A percentile compares a stretch with the other conserved stretches of the same genome.
These are phyloP conservation scores for Populus hybrid DNA, from an alignment of 441 rosid genomes.

Conservation along the genomic window DNA sequence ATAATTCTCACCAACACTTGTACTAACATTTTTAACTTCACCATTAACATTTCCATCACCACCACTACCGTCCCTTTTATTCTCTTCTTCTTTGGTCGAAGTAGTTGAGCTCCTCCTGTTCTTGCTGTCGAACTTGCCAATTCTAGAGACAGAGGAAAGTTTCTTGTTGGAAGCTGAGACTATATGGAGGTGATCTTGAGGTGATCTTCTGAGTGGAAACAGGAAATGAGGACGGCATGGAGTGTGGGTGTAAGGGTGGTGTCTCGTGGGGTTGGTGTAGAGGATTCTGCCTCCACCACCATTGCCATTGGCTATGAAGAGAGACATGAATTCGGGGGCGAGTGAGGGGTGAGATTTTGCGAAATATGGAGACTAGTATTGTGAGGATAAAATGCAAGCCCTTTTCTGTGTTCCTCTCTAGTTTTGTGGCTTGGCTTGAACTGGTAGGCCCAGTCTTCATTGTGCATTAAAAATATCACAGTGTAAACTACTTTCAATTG, in stretches of 20 bases:
- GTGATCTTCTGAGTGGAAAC: conserved; percentile 18
- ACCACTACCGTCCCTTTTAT: conserved; percentile 24
- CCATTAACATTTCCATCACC: conserved; percentile 19
- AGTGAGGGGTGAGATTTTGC: conserved; percentile 27
- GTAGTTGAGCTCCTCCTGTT: conserved; percentile 44
- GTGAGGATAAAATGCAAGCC: conserved; percentile 1
- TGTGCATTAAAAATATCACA: no score
- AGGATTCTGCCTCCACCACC: conserved; percentile 37
- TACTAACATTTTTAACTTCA: conserved; percentile 17
- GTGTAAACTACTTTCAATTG: no score
- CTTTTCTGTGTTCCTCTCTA: no score
- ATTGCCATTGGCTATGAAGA: conserved; percentile 40
- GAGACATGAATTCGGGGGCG: conserved; percentile 31
- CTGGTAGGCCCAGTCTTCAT: no score
- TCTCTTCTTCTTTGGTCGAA: conserved; percentile 39
- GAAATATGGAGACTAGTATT: not conserved
- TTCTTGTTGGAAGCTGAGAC: conserved; percentile 51
- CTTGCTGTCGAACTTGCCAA: conserved; percentile 70
- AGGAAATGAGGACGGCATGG: conserved; percentile 18
- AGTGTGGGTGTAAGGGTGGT: conserved; percentile 17
- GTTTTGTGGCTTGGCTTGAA: no score
- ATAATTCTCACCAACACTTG: conserved; percentile 20
- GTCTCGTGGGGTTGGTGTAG: conserved; percentile 24
- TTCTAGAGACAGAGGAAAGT: conserved; percentile 38
- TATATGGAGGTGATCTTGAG: conserved; percentile 25